A percentile compares a stretch with the other conserved stretches of the same genome.
Evolutionary conservation across 2,329 filamentous ascomycete genomes (phyloP).

Genomic region (Fusarium transvaalense): DNA sequence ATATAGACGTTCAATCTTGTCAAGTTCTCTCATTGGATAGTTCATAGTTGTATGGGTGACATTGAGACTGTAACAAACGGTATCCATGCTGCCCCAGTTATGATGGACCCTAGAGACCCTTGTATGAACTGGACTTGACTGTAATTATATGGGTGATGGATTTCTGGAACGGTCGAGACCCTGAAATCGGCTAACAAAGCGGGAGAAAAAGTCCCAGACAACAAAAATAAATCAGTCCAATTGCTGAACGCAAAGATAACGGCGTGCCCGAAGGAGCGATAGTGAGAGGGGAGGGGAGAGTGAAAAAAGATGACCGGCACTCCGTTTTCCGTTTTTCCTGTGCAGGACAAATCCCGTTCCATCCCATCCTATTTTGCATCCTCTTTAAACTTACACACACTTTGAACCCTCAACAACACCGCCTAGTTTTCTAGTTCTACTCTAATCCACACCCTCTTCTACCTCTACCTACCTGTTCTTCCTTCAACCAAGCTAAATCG

Average conservation of each 20-base stretch:
- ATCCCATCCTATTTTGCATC: conserved; percentile 22
- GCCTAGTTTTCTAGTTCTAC: conserved; percentile 11
- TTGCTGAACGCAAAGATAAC: conserved; percentile 33
- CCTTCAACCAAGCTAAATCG: conserved; percentile 23
- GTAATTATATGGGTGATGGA: neutral
- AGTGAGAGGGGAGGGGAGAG: conserved; percentile 8
- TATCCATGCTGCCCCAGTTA: neutral
- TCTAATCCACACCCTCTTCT: conserved; percentile 11
- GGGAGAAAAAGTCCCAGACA: conserved; percentile 1
- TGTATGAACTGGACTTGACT: neutral
- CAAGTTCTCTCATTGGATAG: too few relatives aligned
- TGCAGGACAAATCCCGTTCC: conserved; percentile 22
- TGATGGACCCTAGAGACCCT: neutral
- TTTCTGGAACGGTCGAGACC: conserved; percentile 41
- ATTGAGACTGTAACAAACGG: neutral
- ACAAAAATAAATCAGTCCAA: conserved; percentile 17
- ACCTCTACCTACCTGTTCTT: conserved; percentile 15
- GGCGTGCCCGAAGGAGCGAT: conserved; percentile 31
- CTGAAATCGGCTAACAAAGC: conserved; percentile 17
- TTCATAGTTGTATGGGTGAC: neutral
- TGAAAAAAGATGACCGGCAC: conserved; percentile 5
- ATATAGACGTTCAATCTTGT: neutral
- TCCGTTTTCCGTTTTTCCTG: conserved; percentile 40
- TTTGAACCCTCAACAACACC: conserved; percentile 34
- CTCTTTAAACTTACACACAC: conserved; percentile 21